A percentile compares a stretch with the other conserved stretches of the same genome.
These are phyloP conservation scores for Chenopodium quinoa DNA, from an alignment of 148 eudicot genomes.

Conservation along the genomic window DNA sequence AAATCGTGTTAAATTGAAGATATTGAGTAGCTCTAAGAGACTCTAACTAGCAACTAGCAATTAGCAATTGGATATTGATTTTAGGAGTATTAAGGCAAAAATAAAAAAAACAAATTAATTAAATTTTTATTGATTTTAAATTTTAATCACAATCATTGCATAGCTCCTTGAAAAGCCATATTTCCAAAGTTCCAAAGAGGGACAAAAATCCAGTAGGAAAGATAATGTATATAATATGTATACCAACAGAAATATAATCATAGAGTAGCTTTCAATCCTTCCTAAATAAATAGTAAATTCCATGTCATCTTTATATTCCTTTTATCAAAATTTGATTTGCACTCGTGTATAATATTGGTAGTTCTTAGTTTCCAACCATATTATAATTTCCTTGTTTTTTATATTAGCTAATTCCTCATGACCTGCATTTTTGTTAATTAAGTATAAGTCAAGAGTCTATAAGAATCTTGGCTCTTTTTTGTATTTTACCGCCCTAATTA, in stretches of 20 bases:
- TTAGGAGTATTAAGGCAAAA: no score
- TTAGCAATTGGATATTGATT: no score
- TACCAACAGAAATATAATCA: no score
- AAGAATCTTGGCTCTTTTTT: not conserved
- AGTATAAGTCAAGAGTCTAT: not conserved
- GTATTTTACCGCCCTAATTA: not conserved
- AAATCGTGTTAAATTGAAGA: no score
- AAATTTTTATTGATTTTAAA: not conserved
- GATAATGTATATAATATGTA: not conserved
- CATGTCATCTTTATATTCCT: constrained; percentile 8
- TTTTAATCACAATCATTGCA: not conserved
- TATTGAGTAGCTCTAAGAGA: no score
- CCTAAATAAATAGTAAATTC: not conserved
- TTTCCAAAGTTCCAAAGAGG: constrained; percentile 4
- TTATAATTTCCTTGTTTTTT: constrained; percentile 1
- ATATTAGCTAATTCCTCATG: not conserved
- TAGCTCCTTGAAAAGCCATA: not conserved
- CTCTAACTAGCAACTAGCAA: no score
- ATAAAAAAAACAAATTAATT: no score
- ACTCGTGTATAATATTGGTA: not conserved
- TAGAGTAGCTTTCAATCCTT: no score
- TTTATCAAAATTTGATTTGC: not conserved
- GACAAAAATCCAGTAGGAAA: not conserved
- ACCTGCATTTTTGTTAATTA: not conserved
- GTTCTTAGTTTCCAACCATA: not conserved